Evolutionary conservation across 345 rosid genomes (phyloP).

Genomic region (Euphorbia lathyris): DNA sequence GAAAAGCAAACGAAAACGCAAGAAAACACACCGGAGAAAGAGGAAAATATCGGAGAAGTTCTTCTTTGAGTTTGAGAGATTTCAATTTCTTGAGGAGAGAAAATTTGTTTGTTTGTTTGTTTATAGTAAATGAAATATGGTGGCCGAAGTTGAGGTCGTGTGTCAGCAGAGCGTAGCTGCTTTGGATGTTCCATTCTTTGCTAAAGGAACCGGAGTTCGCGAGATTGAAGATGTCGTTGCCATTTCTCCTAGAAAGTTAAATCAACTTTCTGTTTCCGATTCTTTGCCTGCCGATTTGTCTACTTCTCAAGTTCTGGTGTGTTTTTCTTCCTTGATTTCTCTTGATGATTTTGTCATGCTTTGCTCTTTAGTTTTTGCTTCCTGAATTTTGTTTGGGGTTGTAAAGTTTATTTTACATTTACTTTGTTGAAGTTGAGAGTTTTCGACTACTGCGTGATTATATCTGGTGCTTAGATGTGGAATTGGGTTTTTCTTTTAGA

Average conservation of each 20-base stretch:
- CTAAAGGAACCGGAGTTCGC: conserved; percentile 25
- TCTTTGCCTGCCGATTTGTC: conserved; percentile 40
- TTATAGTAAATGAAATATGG: conserved; percentile 40
- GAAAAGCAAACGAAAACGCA: conserved; percentile 7
- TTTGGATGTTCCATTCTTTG: conserved; percentile 44
- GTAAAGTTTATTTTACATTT: not conserved
- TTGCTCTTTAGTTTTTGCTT: not conserved
- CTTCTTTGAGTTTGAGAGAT: conserved; percentile 1
- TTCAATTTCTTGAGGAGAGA: not conserved
- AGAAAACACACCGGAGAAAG: not conserved
- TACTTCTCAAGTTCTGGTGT: conserved; percentile 40
- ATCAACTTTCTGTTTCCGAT: conserved; percentile 35
- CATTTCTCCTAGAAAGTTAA: conserved; percentile 39
- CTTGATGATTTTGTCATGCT: not conserved
- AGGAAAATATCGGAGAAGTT: not conserved
- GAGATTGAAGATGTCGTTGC: conserved; percentile 32
- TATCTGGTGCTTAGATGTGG: not conserved
- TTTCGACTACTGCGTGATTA: not conserved
- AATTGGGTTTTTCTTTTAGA: not conserved
- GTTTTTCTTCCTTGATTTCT: conserved; percentile 3
- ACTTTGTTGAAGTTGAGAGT: not conserved
- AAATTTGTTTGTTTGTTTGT: not conserved
- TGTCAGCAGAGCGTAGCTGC: conserved; percentile 49
- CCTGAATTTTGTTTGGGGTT: not conserved
- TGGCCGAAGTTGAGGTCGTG: conserved; percentile 60